Base-by-base conservation (phyloP, 2,329 filamentous ascomycete genomes). In the Xylaria digitata region DNA sequence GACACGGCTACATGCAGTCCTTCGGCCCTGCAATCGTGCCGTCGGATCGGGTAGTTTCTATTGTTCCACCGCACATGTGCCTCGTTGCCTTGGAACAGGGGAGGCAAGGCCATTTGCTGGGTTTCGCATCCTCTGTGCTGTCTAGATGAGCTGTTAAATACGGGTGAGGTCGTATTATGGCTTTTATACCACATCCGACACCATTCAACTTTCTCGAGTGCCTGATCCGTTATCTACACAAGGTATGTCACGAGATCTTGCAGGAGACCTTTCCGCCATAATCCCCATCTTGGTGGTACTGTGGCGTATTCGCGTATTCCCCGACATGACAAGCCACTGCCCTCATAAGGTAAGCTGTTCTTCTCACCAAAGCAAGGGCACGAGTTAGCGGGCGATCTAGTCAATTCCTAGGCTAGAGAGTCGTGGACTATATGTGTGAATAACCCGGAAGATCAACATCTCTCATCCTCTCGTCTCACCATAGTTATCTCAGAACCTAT, bases 11-110 rank as follows among this genome's bases (percentile, higher is more conserved):
- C 52, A 46, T 49, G 60, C 65, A 67, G 49, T 30, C 7, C 40
- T 23, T 48, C 45, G 61, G 42, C 49, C 19, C 54, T 52, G 45
- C 37, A 54, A 42, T 65, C 46, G 45, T 49, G 43, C 57, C 45
- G 45, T 67, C 65, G 61, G 65, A 61, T 65, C 65, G 57, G 52
- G 32, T 67, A 65, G 30, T 61, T 54, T 54, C 53, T 56, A 23
- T 58, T 19, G 65, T 67, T 50, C 3, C 65, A 61, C 65, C 7
- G 21, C 61, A 37, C 57, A 61, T 65, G 61, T 37, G 21, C 26
- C 50, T 50, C 37, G 19, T 50, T 19, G 30, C n/a, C 61, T 45
- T 61, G 55, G 55, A 21, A 61, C 32, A 61, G 50, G 55, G 43
- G 48, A 40, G n/a, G 19, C 21, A 45, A 48, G 30, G 40, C 21